Conservation (phyloP, 768 basidiomycete species). For the Tricholoma furcatifolium region DNA sequence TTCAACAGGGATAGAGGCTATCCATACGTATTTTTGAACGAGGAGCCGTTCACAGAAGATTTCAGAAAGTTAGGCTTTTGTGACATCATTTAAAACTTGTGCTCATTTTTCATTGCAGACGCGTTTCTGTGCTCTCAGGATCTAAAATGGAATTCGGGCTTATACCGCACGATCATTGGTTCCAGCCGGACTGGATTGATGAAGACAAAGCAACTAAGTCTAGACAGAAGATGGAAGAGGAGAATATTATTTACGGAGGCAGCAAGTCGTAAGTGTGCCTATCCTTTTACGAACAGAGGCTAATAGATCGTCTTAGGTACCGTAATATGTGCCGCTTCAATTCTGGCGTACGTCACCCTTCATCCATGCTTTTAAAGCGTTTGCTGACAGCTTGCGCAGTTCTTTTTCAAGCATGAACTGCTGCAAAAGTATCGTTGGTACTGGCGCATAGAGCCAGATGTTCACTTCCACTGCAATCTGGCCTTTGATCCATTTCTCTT, state of each 20-base stretch:
- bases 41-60: slow-evolving; percentile 70
- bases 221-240: slow-evolving; percentile 60
- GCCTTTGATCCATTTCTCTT: slow-evolving; percentile 67
- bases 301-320: slow-evolving; percentile 44
- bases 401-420: slow-evolving; percentile 74
- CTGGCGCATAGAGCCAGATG: slow-evolving; percentile 64
- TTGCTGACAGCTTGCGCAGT: slow-evolving; percentile 30
- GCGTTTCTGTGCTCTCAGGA: slow-evolving; percentile 23
- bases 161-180: slow-evolving; percentile 72
- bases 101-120: slow-evolving; percentile 14
- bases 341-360: slow-evolving; percentile 48
- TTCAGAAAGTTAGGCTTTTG: slow-evolving; percentile 59
- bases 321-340: slow-evolving; percentile 80
- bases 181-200: slow-evolving; percentile 77
- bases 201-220: slow-evolving; percentile 58
- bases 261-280: slow-evolving; percentile 28
- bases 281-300: not conserved
- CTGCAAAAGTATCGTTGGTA: slow-evolving; percentile 74
- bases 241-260: slow-evolving; percentile 44
- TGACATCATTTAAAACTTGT: not conserved
- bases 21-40: slow-evolving; percentile 90
- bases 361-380: not conserved
- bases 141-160: slow-evolving; percentile 51
- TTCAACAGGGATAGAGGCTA: slow-evolving; percentile 82
- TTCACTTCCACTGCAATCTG: slow-evolving; percentile 76